A percentile compares a stretch with the other conserved stretches of the same genome.
These are phyloP conservation scores for Fraxinus velutina DNA, from an alignment of 305 asterid species.

Conservation along the genomic window DNA sequence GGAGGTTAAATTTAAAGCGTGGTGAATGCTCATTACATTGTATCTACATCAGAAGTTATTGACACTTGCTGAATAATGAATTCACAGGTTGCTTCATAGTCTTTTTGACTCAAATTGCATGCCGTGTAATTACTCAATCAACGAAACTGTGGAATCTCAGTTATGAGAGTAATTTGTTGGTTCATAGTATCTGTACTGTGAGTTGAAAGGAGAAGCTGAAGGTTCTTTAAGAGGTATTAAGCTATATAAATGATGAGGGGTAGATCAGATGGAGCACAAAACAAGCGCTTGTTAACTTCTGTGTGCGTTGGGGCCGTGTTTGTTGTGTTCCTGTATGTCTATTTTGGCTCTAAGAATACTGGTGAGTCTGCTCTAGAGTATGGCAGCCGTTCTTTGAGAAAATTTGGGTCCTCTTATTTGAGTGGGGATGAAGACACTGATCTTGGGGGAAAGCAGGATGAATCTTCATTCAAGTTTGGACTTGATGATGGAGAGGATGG, in stretches of 20 bases:
- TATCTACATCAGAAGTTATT: not conserved
- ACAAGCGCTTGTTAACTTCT: conserved; percentile 63
- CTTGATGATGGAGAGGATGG: conserved; percentile 65
- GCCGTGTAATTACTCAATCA: conserved; percentile 11
- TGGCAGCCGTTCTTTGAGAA: conserved; percentile 80
- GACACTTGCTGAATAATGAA: not conserved
- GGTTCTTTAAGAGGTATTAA: conserved; percentile 22
- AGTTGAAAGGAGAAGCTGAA: conserved; percentile 27
- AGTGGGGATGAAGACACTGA: conserved; percentile 81
- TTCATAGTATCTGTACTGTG: conserved; percentile 26
- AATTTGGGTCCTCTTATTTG: conserved; percentile 71
- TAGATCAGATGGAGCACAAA: conserved; percentile 74
- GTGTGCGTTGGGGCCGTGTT: conserved; percentile 52
- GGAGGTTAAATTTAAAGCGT: not conserved
- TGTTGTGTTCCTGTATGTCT: conserved; percentile 61
- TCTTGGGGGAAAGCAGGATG: conserved; percentile 63
- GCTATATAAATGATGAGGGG: conserved; percentile 68
- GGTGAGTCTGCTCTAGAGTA: conserved; percentile 85
- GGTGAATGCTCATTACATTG: not conserved
- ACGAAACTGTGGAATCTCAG: conserved; percentile 20
- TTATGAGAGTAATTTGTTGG: conserved; percentile 27
- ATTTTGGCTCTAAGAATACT: conserved; percentile 60
- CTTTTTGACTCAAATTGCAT: conserved; percentile 9
- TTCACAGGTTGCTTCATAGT: not conserved
- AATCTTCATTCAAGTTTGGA: conserved; percentile 47